Base-by-base conservation (phyloP, 2,329 filamentous ascomycete genomes). In the Fonsecaea monophora region DNA sequence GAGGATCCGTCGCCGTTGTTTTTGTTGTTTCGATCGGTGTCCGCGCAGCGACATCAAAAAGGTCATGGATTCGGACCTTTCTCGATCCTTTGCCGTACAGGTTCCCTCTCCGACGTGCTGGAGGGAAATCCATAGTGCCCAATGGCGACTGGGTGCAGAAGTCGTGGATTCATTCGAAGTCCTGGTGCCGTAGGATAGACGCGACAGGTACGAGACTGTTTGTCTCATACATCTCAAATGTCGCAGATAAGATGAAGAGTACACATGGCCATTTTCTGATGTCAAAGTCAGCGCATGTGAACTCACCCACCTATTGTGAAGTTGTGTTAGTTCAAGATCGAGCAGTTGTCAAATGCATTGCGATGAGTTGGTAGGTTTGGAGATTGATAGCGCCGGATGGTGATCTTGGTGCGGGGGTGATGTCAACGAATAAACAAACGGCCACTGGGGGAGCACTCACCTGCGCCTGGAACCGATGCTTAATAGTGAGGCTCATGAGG, bases 21-120 rank as follows among this genome's bases (percentile, higher is more conserved):
- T 53, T 56, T 61, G 35, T 55, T 60, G 48, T 9, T n/a, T 53
- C 42, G 42, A 53, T 12, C n/a, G 32, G 12, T 21, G 62, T 50
- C 18, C 50, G 48, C 48, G 59, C 32, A 3, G 59, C 60, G 15
- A 68, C 45, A 54, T 65, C 66, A 53, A 71, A 71, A 21, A 71
- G 62, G 53, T 71, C 68, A 45, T 70, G 70, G 4, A 71, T 66
- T n/a, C 64, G 45, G 34, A 67, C 32, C 38, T 65, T 66, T 58
- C 66, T 64, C 15, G 40, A 32, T 4, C 58, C 66, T 68, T 77
- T 78, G 62, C 79, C 78, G 68, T 81, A 81, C 9, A 78, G 81
- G 57, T 76, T 75, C 59, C 72, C 67, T 64, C 75, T 77, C 59
- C 77, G 78, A 68, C 72, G 73, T 25, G 30, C 42, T 35, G 35